phyloP scores from a whole-genome alignment of 768 basidiomycete genomes.

The Leccinum imitatum region DNA sequence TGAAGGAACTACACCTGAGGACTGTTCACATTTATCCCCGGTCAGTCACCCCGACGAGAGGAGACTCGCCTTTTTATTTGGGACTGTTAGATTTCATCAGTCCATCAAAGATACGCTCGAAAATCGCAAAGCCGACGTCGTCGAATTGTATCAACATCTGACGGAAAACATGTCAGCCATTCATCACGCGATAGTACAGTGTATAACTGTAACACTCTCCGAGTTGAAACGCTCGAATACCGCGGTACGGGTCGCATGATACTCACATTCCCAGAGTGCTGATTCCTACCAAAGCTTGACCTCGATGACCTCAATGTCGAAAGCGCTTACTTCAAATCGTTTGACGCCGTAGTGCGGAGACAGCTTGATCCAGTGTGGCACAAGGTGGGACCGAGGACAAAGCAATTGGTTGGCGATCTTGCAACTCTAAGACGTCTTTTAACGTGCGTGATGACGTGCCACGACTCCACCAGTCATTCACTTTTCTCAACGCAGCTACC shows the following conservation, averaged over 20 bases:
- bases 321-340: constrained; percentile 91
- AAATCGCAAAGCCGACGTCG: constrained; percentile 82
- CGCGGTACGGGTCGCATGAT: constrained; percentile 40
- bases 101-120: constrained; percentile 81
- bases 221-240: constrained; percentile 90
- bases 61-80: neutral
- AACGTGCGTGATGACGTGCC: constrained; percentile 45
- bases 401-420: constrained; percentile 87
- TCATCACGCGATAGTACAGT: constrained; percentile 88
- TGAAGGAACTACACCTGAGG: constrained; percentile 89
- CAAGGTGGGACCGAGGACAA: constrained; percentile 89
- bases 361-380: constrained; percentile 97
- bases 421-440: constrained; percentile 81
- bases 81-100: constrained; percentile 74
- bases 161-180: constrained; percentile 87
- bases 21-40: constrained; percentile 90
- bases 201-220: constrained; percentile 86
- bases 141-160: constrained; percentile 86
- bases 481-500: constrained; percentile 41
- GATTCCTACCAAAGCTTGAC: constrained; percentile 61
- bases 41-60: constrained; percentile 39
- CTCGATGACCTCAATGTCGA: constrained; percentile 91
- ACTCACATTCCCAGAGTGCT: neutral
- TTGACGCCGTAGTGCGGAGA: constrained; percentile 82
- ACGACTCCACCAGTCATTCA: neutral